Conservation (phyloP, 2,329 filamentous ascomycete species). For the Colletotrichum gigasporum region DNA sequence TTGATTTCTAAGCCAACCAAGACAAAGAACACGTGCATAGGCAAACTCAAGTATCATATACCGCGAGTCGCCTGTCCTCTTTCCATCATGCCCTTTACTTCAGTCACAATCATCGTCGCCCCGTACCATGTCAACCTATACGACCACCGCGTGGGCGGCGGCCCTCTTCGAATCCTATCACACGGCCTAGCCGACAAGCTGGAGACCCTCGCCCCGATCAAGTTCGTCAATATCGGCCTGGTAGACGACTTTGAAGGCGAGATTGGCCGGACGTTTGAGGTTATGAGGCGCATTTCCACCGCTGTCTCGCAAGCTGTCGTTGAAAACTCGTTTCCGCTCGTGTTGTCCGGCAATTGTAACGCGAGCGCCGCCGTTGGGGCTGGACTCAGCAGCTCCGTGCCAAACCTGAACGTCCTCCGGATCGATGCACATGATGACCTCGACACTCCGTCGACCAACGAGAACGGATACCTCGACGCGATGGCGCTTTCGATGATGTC, state of each 20-base stretch:
- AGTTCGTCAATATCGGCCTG: slow-evolving; percentile 38
- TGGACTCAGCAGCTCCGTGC: slow-evolving; percentile 37
- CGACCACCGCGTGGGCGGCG: slow-evolving; percentile 47
- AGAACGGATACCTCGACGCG: slow-evolving; percentile 47
- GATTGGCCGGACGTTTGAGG: slow-evolving; percentile 49
- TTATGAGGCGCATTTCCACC: slow-evolving; percentile 46
- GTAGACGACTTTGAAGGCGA: slow-evolving; percentile 50
- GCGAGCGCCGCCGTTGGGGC: slow-evolving; percentile 46
- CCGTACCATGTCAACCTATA: slow-evolving; percentile 51
- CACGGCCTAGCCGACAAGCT: slow-evolving; percentile 41
- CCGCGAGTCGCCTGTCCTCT: no score
- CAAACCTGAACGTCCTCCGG: slow-evolving; percentile 35
- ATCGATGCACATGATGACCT: slow-evolving; percentile 56
- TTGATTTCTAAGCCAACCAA: no score
- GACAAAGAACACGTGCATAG: no score
- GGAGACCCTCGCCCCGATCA: slow-evolving; percentile 34
- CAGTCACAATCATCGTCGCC: slow-evolving; percentile 46
- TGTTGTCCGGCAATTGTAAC: slow-evolving; percentile 51
- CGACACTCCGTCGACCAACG: slow-evolving; percentile 44
- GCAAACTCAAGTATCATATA: no score
- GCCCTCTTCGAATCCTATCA: slow-evolving; percentile 43
- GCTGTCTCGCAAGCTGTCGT: slow-evolving; percentile 40
- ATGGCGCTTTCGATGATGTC: slow-evolving; percentile 48
- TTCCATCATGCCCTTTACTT: slow-evolving; percentile 16
- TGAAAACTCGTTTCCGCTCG: slow-evolving; percentile 44